Conservation (phyloP, 352 stramenopile genomes). For the Pythium aphanidermatum region DNA sequence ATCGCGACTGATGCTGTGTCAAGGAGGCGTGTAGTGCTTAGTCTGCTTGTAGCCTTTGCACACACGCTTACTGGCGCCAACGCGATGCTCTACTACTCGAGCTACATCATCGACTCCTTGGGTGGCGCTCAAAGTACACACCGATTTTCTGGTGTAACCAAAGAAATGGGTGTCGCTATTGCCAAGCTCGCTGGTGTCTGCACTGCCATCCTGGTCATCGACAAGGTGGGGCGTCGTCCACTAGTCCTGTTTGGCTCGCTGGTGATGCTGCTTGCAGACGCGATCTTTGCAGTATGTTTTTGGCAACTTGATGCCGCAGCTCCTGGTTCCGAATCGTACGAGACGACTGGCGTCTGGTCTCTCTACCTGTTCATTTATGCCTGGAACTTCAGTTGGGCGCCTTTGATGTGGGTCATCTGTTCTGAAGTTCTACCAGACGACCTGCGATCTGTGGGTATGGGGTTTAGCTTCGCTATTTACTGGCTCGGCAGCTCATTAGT, state of each 20-base stretch:
- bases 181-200: conserved; percentile 63
- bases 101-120: conserved; percentile 55
- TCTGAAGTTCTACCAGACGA: conserved; percentile 59
- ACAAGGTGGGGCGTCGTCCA: conserved; percentile 50
- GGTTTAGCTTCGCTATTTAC: conserved; percentile 62
- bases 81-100: conserved; percentile 80
- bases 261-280: conserved; percentile 44
- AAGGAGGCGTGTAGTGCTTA: conserved; percentile 49
- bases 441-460: conserved; percentile 69
- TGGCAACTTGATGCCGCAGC: conserved; percentile 32
- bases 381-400: conserved; percentile 72
- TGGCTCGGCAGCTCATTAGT: conserved; percentile 62
- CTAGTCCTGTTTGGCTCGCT: conserved; percentile 51
- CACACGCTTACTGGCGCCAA: conserved; percentile 65
- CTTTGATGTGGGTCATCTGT: conserved; percentile 72
- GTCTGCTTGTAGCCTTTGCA: conserved; percentile 46
- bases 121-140: neutral
- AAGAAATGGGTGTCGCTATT: conserved; percentile 56
- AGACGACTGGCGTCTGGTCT: conserved; percentile 49
- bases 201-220: conserved; percentile 40
- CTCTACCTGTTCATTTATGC: conserved; percentile 69
- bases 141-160: conserved; percentile 23
- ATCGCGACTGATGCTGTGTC: conserved; percentile 30
- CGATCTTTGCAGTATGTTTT: conserved; percentile 49
- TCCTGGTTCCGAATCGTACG: conserved; percentile 14